Evolutionary conservation across 345 rosid species (phyloP), one percentile per base, ranked within the genome.

Genomic region (Odontarrhena argentea): DNA sequence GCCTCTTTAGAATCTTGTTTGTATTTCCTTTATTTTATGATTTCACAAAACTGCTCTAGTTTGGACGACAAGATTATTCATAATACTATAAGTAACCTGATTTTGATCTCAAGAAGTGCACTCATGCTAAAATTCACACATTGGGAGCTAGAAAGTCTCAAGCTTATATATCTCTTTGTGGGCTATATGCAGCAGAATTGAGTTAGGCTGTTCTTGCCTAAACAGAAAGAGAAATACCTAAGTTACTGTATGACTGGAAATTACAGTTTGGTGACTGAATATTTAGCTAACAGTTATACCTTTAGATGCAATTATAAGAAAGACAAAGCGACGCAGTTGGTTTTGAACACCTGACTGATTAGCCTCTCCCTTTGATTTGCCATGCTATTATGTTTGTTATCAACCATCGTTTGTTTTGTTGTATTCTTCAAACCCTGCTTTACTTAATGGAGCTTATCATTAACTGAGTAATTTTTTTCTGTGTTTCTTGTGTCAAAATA

Each of bases 401-500:
- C 6, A 43, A 18, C 40, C 13, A 43, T 43, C 13, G 7, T 36
- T 52, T 30, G 25, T 55, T 55, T 36, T 25, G 63, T 38, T 47
- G 6, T 49, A 9, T 44, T 46, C 8, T 43, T 22, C 52, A 34
- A 44, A 42, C 44, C 30, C 14, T 63, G 26, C 34, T 48, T 48
- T 22, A 35, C 66, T 12, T 40, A 30, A 30, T 8, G 44, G 28
- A 44, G 38, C 61, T 54, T 41, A 60, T 55, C 43, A 61, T 30
- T 67, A 47, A 25, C 54, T 55, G 48, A 47, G 48, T 55, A 38
- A 34, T 32, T 41, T 55, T 54, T 54, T 61, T 61, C 13, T 67
- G 18, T 25, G 38, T 25, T 55, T 61, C 7, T 46, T 63, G 65
- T 74, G 65, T 62, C 65, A 24, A 68, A 26, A 75, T 89, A 94